Conservation (phyloP, 2,329 filamentous ascomycete species). For the Fusarium annulatum region DNA sequence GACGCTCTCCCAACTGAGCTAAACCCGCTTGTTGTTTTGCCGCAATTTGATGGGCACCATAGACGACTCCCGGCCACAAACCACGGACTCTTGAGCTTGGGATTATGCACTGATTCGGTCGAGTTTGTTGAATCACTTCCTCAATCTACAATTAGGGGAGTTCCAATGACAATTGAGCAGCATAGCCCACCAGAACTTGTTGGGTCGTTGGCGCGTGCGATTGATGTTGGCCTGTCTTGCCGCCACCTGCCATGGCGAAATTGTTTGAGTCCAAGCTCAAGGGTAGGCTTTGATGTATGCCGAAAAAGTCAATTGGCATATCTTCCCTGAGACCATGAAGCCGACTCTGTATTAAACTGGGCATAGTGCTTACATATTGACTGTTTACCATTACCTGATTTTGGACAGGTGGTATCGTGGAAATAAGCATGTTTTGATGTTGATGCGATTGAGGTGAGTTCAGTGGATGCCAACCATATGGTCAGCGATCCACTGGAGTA, state of each 20-base stretch:
- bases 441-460: neutral
- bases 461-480: fast-evolving
- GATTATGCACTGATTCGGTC: neutral
- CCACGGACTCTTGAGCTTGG: neutral
- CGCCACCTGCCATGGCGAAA: neutral
- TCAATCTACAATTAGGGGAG: fast-evolving
- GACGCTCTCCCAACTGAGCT: constrained; percentile 19
- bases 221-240: neutral
- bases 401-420: fast-evolving
- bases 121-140: neutral
- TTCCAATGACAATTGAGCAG: neutral
- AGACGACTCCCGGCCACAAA: neutral
- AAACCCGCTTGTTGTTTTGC: neutral
- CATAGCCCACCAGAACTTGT: fast-evolving
- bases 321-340: neutral
- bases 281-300: neutral
- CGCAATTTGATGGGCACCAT: neutral
- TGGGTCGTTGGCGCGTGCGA: neutral
- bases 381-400: fast-evolving
- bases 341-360: fast-evolving
- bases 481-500: fast-evolving
- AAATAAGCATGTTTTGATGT: neutral
- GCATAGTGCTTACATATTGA: no score
- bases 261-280: neutral
- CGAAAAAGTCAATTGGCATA: neutral